A percentile compares a stretch with the other conserved stretches of the same genome.
These are phyloP conservation scores for Torulaspora globosa DNA, from an alignment of 1,139 yeast species.

Conservation along the genomic window DNA sequence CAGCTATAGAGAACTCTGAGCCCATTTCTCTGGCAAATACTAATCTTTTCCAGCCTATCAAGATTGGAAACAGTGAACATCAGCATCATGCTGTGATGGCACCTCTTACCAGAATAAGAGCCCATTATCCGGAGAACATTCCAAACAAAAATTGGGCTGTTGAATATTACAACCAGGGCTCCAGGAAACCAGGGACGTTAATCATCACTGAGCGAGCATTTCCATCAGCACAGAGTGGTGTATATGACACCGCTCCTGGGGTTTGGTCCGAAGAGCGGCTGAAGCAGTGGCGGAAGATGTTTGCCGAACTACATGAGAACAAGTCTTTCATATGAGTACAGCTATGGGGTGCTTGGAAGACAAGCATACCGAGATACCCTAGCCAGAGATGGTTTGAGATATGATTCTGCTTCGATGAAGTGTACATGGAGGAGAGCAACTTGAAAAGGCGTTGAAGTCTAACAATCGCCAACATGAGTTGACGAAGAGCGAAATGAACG, in stretches of 20 bases:
- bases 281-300: constrained; percentile 49
- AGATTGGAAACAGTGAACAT: constrained; percentile 42
- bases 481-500: constrained; percentile 35
- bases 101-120: constrained; percentile 53
- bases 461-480: constrained; percentile 33
- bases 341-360: constrained; percentile 60
- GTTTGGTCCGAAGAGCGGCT: constrained; percentile 48
- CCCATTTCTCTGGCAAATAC: constrained; percentile 37
- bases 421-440: constrained; percentile 38
- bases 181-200: constrained; percentile 40
- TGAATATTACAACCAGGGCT: constrained; percentile 39
- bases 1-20: constrained; percentile 30
- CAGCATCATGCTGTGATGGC: constrained; percentile 46
- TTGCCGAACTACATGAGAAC: constrained; percentile 51
- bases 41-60: constrained; percentile 47
- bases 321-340: constrained; percentile 52
- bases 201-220: constrained; percentile 40
- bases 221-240: constrained; percentile 38
- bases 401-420: constrained; percentile 37
- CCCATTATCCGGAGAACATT: constrained; percentile 33
- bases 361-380: constrained; percentile 44
- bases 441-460: constrained; percentile 36
- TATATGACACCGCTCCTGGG: constrained; percentile 50
- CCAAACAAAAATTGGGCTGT: constrained; percentile 35
- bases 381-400: constrained; percentile 39